Evolutionary conservation across 441 rosid species (phyloP).

Genomic region (Kokia cookei): DNA sequence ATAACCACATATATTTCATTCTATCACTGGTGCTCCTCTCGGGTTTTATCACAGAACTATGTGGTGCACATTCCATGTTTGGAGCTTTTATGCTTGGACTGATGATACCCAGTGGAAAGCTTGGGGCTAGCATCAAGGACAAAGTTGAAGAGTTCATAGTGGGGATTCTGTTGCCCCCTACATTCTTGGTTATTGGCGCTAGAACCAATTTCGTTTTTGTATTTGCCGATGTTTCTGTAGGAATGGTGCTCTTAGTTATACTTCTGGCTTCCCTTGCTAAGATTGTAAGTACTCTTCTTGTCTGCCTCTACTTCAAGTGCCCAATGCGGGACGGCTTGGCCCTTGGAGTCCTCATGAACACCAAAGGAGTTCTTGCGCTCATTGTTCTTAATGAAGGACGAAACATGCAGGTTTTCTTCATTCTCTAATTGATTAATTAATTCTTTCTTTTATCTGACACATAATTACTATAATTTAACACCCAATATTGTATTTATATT

Average conservation of each 20-base stretch:
- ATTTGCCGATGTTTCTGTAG: background rate
- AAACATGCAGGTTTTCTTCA: constrained; percentile 7
- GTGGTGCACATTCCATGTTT: constrained; percentile 35
- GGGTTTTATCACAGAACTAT: constrained; percentile 36
- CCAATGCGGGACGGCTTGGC: constrained; percentile 23
- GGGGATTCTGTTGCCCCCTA: constrained; percentile 27
- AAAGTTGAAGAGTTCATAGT: constrained; percentile 26
- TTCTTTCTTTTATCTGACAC: too few species aligned
- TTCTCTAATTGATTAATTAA: background rate
- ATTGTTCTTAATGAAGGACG: constrained; percentile 30
- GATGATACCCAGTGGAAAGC: constrained; percentile 30
- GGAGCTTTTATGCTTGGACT: constrained; percentile 54
- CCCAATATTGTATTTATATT: too few species aligned
- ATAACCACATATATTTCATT: constrained; percentile 18
- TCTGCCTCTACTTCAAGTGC: constrained; percentile 13
- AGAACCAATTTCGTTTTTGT: background rate
- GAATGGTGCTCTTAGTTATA: background rate
- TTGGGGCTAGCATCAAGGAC: constrained; percentile 22
- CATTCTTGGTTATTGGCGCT: constrained; percentile 20
- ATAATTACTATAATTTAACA: too few species aligned
- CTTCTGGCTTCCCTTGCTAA: constrained; percentile 16
- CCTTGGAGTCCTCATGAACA: constrained; percentile 43
- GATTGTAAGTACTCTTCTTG: constrained; percentile 22
- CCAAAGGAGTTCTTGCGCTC: constrained; percentile 37
- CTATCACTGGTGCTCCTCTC: constrained; percentile 27